Evolutionary conservation across 192 early-diverging fungal genomes (phyloP), one percentile per base, ranked within the genome.

Genomic region (Mortierella hygrophila): DNA sequence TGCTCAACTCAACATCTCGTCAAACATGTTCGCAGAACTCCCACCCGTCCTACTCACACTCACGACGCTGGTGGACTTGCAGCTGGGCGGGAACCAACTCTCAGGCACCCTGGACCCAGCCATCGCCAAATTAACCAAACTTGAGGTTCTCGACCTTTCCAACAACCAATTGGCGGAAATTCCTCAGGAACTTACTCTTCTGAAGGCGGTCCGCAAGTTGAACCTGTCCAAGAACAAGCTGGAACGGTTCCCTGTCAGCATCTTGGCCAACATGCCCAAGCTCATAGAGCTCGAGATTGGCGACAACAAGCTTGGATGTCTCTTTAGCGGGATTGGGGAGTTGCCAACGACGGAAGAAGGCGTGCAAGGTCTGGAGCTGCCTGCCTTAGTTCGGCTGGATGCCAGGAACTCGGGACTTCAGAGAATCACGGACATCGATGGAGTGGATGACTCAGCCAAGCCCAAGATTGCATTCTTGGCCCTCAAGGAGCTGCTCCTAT

Each of bases 401-500:
- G 79, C 80, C 46, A 82, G 85, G 41, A 73, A 82, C 55, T 55
- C 87, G 1, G 78, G 88, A 11, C 65, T 89, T 75, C 75, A 86
- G 42, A 71, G 68, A 32, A 83, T 90, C 37, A 77, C 76, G 13
- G 84, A 81, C 42, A 41, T 86, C 5, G 89, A 86, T 4, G 55
- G 80, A 18, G 23, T 77, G 29, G 63, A 86, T 37, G 71, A 75
- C 16, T 68, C 72, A 7, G 52, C 78, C 23, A 82, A 85, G 49
- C 88, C 88, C 29, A 74, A 72, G 20, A 78, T 87, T 37, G 55
- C 81, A 13, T 44, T 92, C 6, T 88, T 88, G 8, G 83, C 73
- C 41, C 44, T 93, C 11, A 86, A 92, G 71, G 92, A 93, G 49
- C 32, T 92, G 42, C 52, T 91, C 8, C 42, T 91, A 0, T 75